A percentile compares a stretch with the other conserved stretches of the same genome.
Evolutionary conservation across 257 asterid genomes (phyloP).

Genomic region (Gynochthodes officinalis): DNA sequence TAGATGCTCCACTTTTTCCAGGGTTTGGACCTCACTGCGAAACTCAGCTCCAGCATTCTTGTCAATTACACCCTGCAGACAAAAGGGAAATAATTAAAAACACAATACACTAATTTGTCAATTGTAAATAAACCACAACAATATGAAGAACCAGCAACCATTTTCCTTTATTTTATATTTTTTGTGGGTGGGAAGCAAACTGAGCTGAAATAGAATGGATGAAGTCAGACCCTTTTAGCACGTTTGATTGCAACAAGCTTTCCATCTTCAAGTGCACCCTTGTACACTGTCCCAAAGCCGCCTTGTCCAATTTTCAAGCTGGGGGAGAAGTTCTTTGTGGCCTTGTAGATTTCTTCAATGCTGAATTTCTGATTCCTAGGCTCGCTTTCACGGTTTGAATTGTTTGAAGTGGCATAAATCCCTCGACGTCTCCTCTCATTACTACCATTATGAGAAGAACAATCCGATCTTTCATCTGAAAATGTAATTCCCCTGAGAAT

Average conservation of each 20-base stretch:
- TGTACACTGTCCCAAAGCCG: conserved; percentile 95
- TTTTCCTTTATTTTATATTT: no score
- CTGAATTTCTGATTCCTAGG: conserved; percentile 56
- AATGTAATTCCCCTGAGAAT: conserved; percentile 13
- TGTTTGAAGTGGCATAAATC: conserved; percentile 52
- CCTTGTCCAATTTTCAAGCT: conserved; percentile 88
- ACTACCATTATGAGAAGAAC: conserved; percentile 44
- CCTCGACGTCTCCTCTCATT: conserved; percentile 42
- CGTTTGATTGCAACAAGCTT: conserved; percentile 86
- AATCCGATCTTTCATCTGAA: conserved; percentile 33
- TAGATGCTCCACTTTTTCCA: conserved; percentile 72
- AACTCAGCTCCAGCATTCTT: conserved; percentile 67
- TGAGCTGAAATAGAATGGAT: neutral
- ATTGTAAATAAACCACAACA: neutral
- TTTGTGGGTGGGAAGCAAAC: no score
- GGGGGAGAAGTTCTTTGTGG: conserved; percentile 83
- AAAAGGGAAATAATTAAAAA: neutral
- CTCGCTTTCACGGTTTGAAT: conserved; percentile 41
- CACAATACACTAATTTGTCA: neutral
- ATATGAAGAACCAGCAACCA: neutral
- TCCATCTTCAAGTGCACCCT: conserved; percentile 71
- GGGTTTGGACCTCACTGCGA: conserved; percentile 72
- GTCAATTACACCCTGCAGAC: conserved; percentile 60
- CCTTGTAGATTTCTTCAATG: conserved; percentile 65
- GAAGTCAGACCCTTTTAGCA: conserved; percentile 67